Evolutionary conservation across 2,329 filamentous ascomycete genomes (phyloP).

Genomic region (Tolypocladium guangdongense): DNA sequence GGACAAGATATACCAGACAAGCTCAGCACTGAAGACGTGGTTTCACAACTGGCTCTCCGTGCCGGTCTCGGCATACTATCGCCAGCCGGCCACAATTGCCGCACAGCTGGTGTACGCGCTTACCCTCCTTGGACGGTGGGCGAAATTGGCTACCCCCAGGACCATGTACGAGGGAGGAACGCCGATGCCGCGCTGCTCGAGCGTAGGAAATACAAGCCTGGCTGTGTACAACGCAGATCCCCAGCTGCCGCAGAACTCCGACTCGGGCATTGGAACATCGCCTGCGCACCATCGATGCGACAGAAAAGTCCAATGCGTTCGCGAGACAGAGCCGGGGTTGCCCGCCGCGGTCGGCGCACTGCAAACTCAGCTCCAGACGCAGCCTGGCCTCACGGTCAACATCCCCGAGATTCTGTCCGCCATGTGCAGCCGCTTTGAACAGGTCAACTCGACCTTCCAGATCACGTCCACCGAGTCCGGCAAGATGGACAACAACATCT

Average conservation of each 20-base stretch:
- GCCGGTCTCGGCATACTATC: slow-evolving; percentile 29
- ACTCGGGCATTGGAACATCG: neutral
- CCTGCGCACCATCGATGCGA: slow-evolving; percentile 1
- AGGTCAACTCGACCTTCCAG: slow-evolving; percentile 26
- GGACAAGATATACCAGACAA: slow-evolving; percentile 38
- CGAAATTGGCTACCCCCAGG: slow-evolving; percentile 31
- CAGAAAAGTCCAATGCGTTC: slow-evolving; percentile 8
- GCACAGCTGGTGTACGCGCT: slow-evolving; percentile 38
- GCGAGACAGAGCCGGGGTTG: slow-evolving; percentile 25
- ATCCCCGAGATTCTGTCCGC: slow-evolving; percentile 29
- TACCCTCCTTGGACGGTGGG: slow-evolving; percentile 40
- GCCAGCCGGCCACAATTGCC: slow-evolving; percentile 33
- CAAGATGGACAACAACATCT: slow-evolving; percentile 32
- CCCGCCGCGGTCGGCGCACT: slow-evolving; percentile 29
- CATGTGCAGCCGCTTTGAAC: slow-evolving; percentile 31
- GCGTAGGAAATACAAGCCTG: slow-evolving; percentile 8
- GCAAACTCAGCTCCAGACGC: slow-evolving; percentile 28
- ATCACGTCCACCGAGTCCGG: slow-evolving; percentile 17
- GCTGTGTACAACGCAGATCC: slow-evolving; percentile 13
- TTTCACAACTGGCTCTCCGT: slow-evolving; percentile 38
- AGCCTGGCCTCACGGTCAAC: slow-evolving; percentile 34
- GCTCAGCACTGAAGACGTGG: slow-evolving; percentile 34
- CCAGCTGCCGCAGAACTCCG: slow-evolving; percentile 6
- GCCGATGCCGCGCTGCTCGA: slow-evolving; percentile 15
- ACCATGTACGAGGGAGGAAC: slow-evolving; percentile 12